phyloP scores from a whole-genome alignment of 257 asterid genomes.

The Solanum pinnatisectum region DNA sequence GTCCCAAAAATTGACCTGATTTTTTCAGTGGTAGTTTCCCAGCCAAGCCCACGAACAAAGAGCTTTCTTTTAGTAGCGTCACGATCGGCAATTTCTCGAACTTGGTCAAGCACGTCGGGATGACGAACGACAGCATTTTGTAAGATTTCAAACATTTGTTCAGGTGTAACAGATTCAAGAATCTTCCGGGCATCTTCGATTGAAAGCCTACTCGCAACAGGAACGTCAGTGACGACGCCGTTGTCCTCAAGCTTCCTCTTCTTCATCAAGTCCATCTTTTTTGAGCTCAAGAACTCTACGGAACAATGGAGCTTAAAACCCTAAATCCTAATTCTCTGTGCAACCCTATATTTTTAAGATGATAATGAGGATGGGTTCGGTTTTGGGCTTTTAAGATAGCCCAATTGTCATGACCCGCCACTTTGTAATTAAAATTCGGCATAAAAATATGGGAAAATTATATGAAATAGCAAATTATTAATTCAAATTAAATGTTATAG shows the following conservation, averaged over 20 bases:
- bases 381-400: not conserved
- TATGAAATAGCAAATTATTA: no score
- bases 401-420: not conserved
- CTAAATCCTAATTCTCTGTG: not conserved
- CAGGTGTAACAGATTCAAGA: slow-evolving; percentile 54
- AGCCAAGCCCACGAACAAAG: slow-evolving; percentile 79
- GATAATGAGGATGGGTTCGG: not conserved
- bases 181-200: slow-evolving; percentile 56
- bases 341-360: not conserved
- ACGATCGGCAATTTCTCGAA: slow-evolving; percentile 47
- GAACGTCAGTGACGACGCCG: slow-evolving; percentile 29
- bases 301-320: not conserved
- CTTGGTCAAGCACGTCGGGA: slow-evolving; percentile 61
- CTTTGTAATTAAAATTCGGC: no score
- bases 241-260: slow-evolving; percentile 62
- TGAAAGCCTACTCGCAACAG: slow-evolving; percentile 31
- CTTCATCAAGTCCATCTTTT: slow-evolving; percentile 47
- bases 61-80: slow-evolving; percentile 70
- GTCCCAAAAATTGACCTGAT: slow-evolving; percentile 48
- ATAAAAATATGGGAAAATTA: no score
- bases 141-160: slow-evolving; percentile 53
- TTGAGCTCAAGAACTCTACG: not conserved
- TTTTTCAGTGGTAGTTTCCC: slow-evolving; percentile 82
- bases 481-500: no score
- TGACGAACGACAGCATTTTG: slow-evolving; percentile 55